Evolutionary conservation across 495 filamentous ascomycete species (phyloP), one percentile per base, ranked within the genome.

Genomic region (Xylaria castorea): DNA sequence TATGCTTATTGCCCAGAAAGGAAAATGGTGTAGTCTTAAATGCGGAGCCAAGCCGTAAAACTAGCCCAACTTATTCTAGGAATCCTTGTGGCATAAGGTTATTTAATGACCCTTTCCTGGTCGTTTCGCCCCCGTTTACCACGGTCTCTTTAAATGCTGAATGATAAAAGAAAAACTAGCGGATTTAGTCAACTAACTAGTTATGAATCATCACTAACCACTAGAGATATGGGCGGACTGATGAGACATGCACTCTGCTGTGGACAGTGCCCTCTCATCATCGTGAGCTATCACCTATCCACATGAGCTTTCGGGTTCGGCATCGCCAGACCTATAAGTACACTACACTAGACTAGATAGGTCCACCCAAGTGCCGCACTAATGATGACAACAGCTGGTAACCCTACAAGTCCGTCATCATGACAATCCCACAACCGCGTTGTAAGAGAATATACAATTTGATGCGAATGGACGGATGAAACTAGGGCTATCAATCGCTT

Each of bases 341-440:
- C 14, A 34, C 27, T 36, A 11, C 55, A 60, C 55, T n/a, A 58
- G 5, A 58, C 55, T 58, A 18, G 32, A 60, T 32, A 34, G 58
- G 25, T 42, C 63, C 63, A 34, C 27, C 63, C 5, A 25, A 18
- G 63, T 32, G 44, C 42, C 4, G 34, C 64, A 51, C 46, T 68
- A 40, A 68, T 68, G 50, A 68, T 68, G 66, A 68, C 66, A 55
- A 57, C 66, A 42, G 32, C 22, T 42, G 48, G 46, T 68, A 44
- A 16, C 50, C 66, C 32, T 57, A 57, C n/a, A 18, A n/a, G 48
- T 11, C 65, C 32, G 66, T 68, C 66, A 68, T 57, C n/a, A 68
- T 68, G 50, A 68, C 50, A 68, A 42, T 22, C 61, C 20, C 12
- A 40, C 61, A 61, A 38, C 16, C 2, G 8, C 20, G 58, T 22